Evolutionary conservation across 768 basidiomycete species (phyloP), one percentile per base, ranked within the genome.

Genomic region (Cubamyces sp.): DNA sequence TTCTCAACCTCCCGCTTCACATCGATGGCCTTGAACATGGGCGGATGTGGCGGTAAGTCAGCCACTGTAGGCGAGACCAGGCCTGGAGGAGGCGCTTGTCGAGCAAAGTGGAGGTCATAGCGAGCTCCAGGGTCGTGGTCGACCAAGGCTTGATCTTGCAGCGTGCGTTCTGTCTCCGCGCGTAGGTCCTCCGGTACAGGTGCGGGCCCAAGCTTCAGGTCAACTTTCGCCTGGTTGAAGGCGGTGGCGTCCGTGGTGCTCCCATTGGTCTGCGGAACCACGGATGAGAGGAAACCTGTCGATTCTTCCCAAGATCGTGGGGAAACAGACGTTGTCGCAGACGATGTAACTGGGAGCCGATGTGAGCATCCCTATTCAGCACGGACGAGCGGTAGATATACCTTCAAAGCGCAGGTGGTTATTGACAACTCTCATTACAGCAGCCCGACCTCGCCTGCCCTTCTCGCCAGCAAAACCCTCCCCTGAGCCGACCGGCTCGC

Each of bases 341-440:
- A 82, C 16, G 88, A 79, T 11, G 91, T 87, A 14, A 94, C 92
- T 92, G 73, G 21, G 21, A 37, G n/a, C 54, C 40, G 59, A 63
- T 60, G 48, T 76, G 60, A 74, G 67, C 60, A 68, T 45, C 47
- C 19, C 60, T 26, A 60, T 28, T 54, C 16, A 11, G 11, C 47
- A 11, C 25, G 39, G 39, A 26, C 21, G 30, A 39, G 53, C 61
- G 55, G 11, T 12, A 14, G 6, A 21, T 72, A 78, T 76, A 96
- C 96, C 92, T 69, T 96, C 90, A 65, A 98, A 92, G 42, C 87
- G 86, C 39, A 99, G 81, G 71, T 95, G 89, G 72, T 94, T 96
- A 72, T 97, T 97, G 23, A 99, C 90, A 40, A 98, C 94, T 45
- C 89, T 86, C 86, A 98, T 90, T 46, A 98, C 90, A 11, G 93